phyloP scores from a whole-genome alignment of 768 basidiomycete genomes.

The Leccinum truebloodii region DNA sequence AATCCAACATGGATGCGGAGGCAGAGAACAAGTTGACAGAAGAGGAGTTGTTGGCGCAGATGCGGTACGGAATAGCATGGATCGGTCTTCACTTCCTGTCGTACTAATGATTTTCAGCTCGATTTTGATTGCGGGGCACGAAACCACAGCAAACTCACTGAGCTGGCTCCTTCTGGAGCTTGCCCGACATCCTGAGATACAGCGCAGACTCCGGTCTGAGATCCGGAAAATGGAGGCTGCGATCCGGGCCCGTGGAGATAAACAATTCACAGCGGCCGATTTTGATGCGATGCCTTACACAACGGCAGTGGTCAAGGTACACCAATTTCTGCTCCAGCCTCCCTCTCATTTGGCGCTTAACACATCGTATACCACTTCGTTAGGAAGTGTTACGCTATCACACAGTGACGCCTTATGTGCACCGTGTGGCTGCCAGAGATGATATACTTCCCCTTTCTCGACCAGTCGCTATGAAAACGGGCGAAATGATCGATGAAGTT shows the following conservation, averaged over 20 bases:
- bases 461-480: constrained; percentile 48
- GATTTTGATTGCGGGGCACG: constrained; percentile 53
- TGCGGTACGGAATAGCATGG: constrained; percentile 13
- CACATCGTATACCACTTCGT: not conserved
- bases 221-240: constrained; percentile 12
- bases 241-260: constrained; percentile 12
- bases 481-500: constrained; percentile 43
- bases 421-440: constrained; percentile 51
- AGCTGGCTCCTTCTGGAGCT: constrained; percentile 68
- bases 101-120: constrained; percentile 31
- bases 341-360: constrained; percentile 17
- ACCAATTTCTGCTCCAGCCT: constrained; percentile 5
- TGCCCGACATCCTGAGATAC: constrained; percentile 55
- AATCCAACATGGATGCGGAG: constrained; percentile 30
- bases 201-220: constrained; percentile 53
- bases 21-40: constrained; percentile 25
- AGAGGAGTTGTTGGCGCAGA: constrained; percentile 19
- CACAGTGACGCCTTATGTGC: constrained; percentile 52
- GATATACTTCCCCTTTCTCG: constrained; percentile 59
- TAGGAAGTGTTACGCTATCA: constrained; percentile 50
- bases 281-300: constrained; percentile 55
- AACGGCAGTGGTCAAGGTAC: constrained; percentile 36
- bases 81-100: not conserved
- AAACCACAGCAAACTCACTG: constrained; percentile 59
- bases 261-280: constrained; percentile 37